Percentiles rank a stretch among this genome's conserved stretches.
phyloP scores from a whole-genome alignment of 108 stramenopile genomes.

The Hondaea fermentalgiana region DNA sequence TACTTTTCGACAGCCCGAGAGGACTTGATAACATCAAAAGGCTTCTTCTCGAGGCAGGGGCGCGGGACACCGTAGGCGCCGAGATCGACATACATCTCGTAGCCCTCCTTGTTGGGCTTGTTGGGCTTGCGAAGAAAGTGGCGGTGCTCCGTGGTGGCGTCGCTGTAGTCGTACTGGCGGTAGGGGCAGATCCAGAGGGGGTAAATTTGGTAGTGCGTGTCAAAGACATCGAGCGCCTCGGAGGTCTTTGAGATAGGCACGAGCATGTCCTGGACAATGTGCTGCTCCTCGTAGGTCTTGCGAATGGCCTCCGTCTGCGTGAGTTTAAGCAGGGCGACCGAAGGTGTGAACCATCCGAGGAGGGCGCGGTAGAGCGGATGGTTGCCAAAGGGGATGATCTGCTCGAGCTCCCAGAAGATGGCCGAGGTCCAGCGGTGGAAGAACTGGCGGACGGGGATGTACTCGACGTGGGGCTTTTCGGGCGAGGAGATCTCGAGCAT shows the following conservation, averaged over 20 bases:
- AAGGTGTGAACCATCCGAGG: slow-evolving; percentile 53
- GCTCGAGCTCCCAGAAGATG: slow-evolving; percentile 58
- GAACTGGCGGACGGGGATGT: slow-evolving; percentile 50
- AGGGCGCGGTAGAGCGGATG: slow-evolving; percentile 48
- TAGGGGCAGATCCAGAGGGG: slow-evolving; percentile 53
- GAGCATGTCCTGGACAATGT: slow-evolving; percentile 52
- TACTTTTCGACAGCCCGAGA: slow-evolving; percentile 34
- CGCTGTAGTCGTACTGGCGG: slow-evolving; percentile 1
- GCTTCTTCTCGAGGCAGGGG: slow-evolving; percentile 31
- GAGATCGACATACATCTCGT: slow-evolving; percentile 53
- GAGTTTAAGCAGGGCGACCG: slow-evolving; percentile 41
- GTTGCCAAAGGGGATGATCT: slow-evolving; percentile 57
- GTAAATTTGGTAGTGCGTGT: slow-evolving; percentile 46
- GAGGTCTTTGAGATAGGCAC: slow-evolving; percentile 44
- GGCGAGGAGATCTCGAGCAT: slow-evolving; percentile 25
- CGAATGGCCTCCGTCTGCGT: slow-evolving; percentile 36
- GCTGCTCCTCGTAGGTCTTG: slow-evolving; percentile 28
- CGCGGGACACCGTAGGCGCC: slow-evolving; percentile 52
- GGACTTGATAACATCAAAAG: slow-evolving; percentile 34
- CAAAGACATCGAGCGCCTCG: slow-evolving; percentile 38
- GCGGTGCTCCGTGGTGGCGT: slow-evolving; percentile 21
- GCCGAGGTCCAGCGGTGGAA: slow-evolving; percentile 51
- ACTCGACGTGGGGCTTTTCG: slow-evolving; percentile 30
- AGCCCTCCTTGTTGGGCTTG: slow-evolving; percentile 1
- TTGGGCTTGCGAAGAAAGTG: slow-evolving; percentile 11